A percentile compares a stretch with the other conserved stretches of the same genome.
phyloP scores from a whole-genome alignment of 176 grass and related monocot species.

The Hsuehochloa calcarea region DNA sequence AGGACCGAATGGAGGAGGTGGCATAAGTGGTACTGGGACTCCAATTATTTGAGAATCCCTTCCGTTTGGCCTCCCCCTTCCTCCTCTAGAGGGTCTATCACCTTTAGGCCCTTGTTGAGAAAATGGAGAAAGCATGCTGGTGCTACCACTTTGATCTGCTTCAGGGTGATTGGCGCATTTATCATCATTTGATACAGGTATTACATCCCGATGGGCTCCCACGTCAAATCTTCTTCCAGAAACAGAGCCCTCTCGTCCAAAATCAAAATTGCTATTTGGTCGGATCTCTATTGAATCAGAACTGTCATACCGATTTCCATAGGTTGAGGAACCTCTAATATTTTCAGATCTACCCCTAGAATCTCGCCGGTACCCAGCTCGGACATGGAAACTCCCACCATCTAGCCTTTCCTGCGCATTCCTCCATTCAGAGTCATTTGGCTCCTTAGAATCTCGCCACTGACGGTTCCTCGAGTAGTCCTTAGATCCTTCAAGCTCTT shows the following conservation, averaged over 20 bases:
- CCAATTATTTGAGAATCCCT: slow-evolving; percentile 73
- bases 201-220: slow-evolving; percentile 44
- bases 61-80: slow-evolving; percentile 71
- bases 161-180: slow-evolving; percentile 39
- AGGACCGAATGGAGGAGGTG: slow-evolving; percentile 68
- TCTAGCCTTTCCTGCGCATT: slow-evolving; percentile 58
- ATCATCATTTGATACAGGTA: slow-evolving; percentile 44
- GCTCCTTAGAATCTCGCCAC: slow-evolving; percentile 50
- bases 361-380: slow-evolving; percentile 68
- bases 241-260: slow-evolving; percentile 64
- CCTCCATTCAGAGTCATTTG: slow-evolving; percentile 57
- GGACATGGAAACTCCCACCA: slow-evolving; percentile 49
- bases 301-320: slow-evolving; percentile 71
- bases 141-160: slow-evolving; percentile 46
- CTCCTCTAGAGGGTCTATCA: slow-evolving; percentile 66
- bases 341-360: slow-evolving; percentile 74
- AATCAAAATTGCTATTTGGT: slow-evolving; percentile 80
- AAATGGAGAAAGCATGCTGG: slow-evolving; percentile 42
- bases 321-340: slow-evolving; percentile 54
- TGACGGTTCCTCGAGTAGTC: slow-evolving; percentile 52
- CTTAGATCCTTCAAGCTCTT: slow-evolving; percentile 57
- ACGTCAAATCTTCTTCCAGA: slow-evolving; percentile 57
- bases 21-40: slow-evolving; percentile 60
- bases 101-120: slow-evolving; percentile 69
- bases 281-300: slow-evolving; percentile 97